A percentile compares a stretch with the other conserved stretches of the same genome.
phyloP scores from a whole-genome alignment of 331 rosid species.

The Cydonia oblonga region DNA sequence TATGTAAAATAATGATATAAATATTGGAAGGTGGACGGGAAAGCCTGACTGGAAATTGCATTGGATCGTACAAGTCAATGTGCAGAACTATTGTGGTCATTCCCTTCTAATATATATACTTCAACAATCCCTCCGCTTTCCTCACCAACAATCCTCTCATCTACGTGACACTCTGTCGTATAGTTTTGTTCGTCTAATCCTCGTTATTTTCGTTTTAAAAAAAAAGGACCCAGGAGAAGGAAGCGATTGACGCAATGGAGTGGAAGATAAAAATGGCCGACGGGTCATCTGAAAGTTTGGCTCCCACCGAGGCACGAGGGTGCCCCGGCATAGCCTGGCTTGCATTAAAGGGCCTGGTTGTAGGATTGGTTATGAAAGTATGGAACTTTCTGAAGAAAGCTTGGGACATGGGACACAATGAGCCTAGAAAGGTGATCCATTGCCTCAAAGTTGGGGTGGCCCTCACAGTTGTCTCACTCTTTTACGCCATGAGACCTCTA shows the following conservation, averaged over 20 bases:
- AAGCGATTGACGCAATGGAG: constrained; percentile 20
- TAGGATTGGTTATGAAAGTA: constrained; percentile 23
- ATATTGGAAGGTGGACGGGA: no score
- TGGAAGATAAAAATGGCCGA: constrained; percentile 56
- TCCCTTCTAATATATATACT: constrained; percentile 12
- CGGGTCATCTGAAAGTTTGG: constrained; percentile 23
- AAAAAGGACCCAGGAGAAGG: constrained; percentile 23
- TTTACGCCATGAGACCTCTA: constrained; percentile 72
- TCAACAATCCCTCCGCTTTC: background rate
- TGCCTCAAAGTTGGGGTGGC: constrained; percentile 62
- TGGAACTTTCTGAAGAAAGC: constrained; percentile 39
- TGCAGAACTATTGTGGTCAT: no score
- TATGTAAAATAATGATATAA: no score
- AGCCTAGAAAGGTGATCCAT: constrained; percentile 64
- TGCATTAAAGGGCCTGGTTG: constrained; percentile 18
- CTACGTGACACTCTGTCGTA: background rate
- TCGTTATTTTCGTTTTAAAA: background rate
- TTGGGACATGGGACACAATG: constrained; percentile 53
- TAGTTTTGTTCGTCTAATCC: background rate
- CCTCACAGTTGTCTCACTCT: constrained; percentile 58
- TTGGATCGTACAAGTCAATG: no score
- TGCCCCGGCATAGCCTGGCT: constrained; percentile 5
- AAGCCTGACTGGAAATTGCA: no score
- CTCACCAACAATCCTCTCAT: background rate
- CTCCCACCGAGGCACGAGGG: constrained; percentile 4